These are phyloP conservation scores for Somion occarium DNA, from an alignment of 1,284 basidiomycete genomes.

Conservation along the genomic window DNA sequence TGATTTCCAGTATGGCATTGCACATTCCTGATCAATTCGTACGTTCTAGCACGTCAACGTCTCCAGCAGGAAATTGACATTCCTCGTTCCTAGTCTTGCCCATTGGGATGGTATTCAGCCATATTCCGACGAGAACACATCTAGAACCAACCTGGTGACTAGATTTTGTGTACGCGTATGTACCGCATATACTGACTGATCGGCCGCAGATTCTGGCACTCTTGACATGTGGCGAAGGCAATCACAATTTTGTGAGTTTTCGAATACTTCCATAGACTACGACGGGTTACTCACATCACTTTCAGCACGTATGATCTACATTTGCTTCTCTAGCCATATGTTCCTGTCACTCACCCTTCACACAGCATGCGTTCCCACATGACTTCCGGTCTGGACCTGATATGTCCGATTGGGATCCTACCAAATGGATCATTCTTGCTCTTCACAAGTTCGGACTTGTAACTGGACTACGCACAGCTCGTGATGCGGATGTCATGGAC, in stretches of 20 bases:
- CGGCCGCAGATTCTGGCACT: constrained; percentile 54
- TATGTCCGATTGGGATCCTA: constrained; percentile 69
- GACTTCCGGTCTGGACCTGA: constrained; percentile 68
- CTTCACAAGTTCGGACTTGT: constrained; percentile 54
- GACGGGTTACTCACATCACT: no score
- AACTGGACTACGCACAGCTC: constrained; percentile 47
- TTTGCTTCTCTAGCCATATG: no score
- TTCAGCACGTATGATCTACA: no score
- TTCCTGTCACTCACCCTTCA: not conserved
- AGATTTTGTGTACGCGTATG: not conserved
- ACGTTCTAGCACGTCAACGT: constrained; percentile 20
- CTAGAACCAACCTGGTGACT: constrained; percentile 61
- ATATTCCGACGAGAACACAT: constrained; percentile 76
- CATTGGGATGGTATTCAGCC: constrained; percentile 78
- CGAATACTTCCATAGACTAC: no score
- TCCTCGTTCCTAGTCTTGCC: constrained; percentile 36
- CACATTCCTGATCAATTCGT: constrained; percentile 79
- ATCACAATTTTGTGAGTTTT: constrained; percentile 67
- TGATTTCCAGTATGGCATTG: constrained; percentile 62
- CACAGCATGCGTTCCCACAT: constrained; percentile 73
- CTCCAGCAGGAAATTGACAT: not conserved
- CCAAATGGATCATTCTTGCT: constrained; percentile 70
- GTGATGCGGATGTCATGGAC: constrained; percentile 53
- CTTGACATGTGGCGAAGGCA: constrained; percentile 73
- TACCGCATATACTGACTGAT: constrained; percentile 48